Percentiles rank a stretch among this genome's conserved stretches.
Conservation (phyloP, 345 rosid genomes). For the Raphanus raphanistrum region DNA sequence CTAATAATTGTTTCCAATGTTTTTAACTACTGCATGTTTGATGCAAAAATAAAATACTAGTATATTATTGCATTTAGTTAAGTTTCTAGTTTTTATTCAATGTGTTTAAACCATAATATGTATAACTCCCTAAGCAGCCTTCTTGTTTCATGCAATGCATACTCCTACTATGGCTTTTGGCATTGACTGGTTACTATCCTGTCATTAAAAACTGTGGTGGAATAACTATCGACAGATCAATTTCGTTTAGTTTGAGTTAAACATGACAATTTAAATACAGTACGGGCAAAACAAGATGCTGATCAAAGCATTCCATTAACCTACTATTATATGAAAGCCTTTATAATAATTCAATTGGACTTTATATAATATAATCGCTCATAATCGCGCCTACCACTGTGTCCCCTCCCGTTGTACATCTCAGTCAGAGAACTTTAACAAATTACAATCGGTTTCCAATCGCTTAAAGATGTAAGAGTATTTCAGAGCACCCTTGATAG, state of each 20-base stretch:
- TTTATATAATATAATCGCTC: neutral
- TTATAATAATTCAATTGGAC: neutral
- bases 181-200: neutral
- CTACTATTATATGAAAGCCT: neutral
- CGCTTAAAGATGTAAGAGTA: no score
- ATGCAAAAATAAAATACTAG: neutral
- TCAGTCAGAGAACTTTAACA: neutral
- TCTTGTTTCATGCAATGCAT: neutral
- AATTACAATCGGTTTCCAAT: neutral
- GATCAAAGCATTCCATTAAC: constrained; percentile 4
- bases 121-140: neutral
- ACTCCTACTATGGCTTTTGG: neutral
- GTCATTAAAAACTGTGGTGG: neutral
- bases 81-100: neutral
- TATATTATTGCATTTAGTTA: neutral
- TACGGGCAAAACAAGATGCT: neutral
- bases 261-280: neutral
- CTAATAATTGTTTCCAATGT: neutral
- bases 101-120: neutral
- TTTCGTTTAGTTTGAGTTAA: neutral
- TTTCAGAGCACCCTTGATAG: no score
- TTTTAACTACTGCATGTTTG: neutral
- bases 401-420: neutral
- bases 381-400: neutral
- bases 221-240: neutral